phyloP scores from a whole-genome alignment of 179 eudicot genomes.

The Actinidia arguta region DNA sequence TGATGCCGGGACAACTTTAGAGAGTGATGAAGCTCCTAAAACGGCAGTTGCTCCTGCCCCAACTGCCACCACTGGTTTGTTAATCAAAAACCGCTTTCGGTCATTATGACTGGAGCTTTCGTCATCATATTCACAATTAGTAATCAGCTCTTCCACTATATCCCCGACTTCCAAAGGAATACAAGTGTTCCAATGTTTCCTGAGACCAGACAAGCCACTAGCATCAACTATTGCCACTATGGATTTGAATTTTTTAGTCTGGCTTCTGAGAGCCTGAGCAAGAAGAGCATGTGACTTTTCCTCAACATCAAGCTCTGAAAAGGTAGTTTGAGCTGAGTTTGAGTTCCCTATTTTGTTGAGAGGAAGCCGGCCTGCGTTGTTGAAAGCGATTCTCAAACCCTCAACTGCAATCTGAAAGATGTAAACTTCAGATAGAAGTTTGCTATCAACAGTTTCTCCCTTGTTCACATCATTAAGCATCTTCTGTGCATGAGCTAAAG shows the following conservation, averaged over 20 bases:
- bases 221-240: conserved; percentile 87
- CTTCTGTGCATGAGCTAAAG: conserved; percentile 81
- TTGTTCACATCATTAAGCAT: conserved; percentile 75
- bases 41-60: conserved; percentile 95
- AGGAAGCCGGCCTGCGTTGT: conserved; percentile 69
- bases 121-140: conserved; percentile 40
- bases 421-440: conserved; percentile 71
- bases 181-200: conserved; percentile 74
- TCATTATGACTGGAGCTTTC: conserved; percentile 38
- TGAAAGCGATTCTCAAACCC: conserved; percentile 83
- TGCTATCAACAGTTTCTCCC: conserved; percentile 59
- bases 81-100: conserved; percentile 56
- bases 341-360: conserved; percentile 39
- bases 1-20: conserved; percentile 78
- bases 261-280: conserved; percentile 79
- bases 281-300: conserved; percentile 84
- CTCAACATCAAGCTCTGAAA: conserved; percentile 68
- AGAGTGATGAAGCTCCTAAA: conserved; percentile 86
- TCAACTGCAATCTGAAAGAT: conserved; percentile 89
- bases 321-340: conserved; percentile 35
- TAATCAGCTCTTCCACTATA: conserved; percentile 59
- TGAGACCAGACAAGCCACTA: conserved; percentile 72
- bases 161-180: conserved; percentile 66
- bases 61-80: conserved; percentile 84
- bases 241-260: conserved; percentile 69